phyloP scores from a whole-genome alignment of 805 yeast genomes.

The Debaryomyces maramus region DNA sequence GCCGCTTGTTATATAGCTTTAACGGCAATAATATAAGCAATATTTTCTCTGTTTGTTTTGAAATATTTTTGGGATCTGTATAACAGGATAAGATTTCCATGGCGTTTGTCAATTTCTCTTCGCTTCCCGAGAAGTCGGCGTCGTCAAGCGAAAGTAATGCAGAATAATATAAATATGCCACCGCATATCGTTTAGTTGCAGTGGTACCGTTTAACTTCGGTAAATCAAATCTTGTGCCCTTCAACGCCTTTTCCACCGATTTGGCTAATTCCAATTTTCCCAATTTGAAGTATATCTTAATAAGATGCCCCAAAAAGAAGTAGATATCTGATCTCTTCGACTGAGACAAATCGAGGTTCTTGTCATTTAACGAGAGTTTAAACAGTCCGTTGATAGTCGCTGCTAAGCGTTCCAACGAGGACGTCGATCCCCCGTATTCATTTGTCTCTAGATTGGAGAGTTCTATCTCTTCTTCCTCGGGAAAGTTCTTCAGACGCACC shows the following conservation, averaged over 20 bases:
- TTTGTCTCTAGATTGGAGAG: constrained; percentile 19
- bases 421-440: constrained; percentile 9
- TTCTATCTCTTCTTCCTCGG: constrained; percentile 21
- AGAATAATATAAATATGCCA: constrained; percentile 66
- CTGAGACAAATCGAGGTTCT: constrained; percentile 48
- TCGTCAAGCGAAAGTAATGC: constrained; percentile 68
- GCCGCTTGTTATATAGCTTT: constrained; percentile 48
- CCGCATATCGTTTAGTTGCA: constrained; percentile 43
- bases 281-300: constrained; percentile 66
- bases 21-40: constrained; percentile 65
- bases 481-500: constrained; percentile 30
- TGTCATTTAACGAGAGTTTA: constrained; percentile 75
- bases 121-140: constrained; percentile 54
- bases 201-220: constrained; percentile 49
- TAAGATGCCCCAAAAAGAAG: constrained; percentile 67
- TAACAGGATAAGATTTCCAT: constrained; percentile 31
- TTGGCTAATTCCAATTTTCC: constrained; percentile 71
- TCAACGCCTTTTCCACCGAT: constrained; percentile 69
- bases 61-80: constrained; percentile 10
- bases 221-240: constrained; percentile 50
- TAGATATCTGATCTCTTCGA: constrained; percentile 67
- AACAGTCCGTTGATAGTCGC: constrained; percentile 70
- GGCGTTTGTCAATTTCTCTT: constrained; percentile 53
- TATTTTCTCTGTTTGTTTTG: constrained; percentile 48
- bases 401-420: constrained; percentile 53